phyloP scores from a whole-genome alignment of 257 asterid genomes.

The Jacaranda copaia region DNA sequence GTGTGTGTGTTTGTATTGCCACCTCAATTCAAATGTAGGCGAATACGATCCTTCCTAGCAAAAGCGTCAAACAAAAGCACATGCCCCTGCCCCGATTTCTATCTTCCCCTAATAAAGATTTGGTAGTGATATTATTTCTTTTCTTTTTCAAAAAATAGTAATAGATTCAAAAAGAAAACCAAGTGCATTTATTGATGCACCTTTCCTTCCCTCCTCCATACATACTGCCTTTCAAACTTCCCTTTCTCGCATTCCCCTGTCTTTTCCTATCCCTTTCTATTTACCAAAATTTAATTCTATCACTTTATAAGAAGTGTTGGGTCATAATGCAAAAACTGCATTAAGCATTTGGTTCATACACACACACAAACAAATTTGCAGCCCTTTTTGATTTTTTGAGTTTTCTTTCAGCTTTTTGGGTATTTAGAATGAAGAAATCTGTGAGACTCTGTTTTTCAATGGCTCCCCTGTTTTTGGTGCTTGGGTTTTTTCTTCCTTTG shows the following conservation, averaged over 20 bases:
- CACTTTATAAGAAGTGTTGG: slow-evolving; percentile 26
- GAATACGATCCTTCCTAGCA: slow-evolving; percentile 27
- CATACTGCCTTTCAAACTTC: slow-evolving; percentile 39
- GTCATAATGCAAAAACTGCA: slow-evolving; percentile 36
- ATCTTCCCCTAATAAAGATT: slow-evolving; percentile 2
- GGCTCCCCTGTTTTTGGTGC: slow-evolving; percentile 49
- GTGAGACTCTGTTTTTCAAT: slow-evolving; percentile 41
- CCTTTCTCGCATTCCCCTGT: slow-evolving; percentile 32
- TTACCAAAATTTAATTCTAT: slow-evolving; percentile 7
- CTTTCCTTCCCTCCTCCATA: slow-evolving; percentile 51
- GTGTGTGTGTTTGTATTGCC: background rate
- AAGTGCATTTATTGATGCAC: slow-evolving; percentile 50
- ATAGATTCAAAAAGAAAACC: background rate
- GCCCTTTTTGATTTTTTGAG: background rate
- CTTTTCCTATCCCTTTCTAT: background rate
- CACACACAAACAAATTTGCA: background rate
- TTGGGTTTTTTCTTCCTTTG: slow-evolving; percentile 42
- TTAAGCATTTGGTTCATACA: slow-evolving; percentile 25
- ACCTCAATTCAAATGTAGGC: slow-evolving; percentile 27
- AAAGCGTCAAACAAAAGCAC: slow-evolving; percentile 60
- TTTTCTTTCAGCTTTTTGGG: slow-evolving; percentile 30
- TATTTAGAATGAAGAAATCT: slow-evolving; percentile 36
- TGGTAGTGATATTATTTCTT: background rate
- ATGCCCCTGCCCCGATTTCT: slow-evolving; percentile 35
- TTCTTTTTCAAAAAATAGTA: background rate